Percentiles rank a stretch among this genome's conserved stretches.
Conservation (phyloP, 768 basidiomycete species). For the Suillus ampliporus region DNA sequence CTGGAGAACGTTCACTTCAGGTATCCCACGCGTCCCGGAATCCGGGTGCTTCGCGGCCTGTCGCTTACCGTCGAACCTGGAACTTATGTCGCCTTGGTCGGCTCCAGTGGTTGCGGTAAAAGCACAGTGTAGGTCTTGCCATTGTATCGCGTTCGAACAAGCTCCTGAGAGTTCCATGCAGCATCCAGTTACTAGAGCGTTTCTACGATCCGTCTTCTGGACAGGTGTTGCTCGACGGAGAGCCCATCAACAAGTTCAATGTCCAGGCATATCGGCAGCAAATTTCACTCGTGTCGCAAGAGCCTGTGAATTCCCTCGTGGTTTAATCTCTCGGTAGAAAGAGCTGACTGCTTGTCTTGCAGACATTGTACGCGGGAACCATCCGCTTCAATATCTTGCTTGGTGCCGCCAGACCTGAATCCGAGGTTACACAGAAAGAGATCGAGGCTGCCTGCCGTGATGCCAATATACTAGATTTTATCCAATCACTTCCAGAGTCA, state of each 20-base stretch:
- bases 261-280: conserved; percentile 88
- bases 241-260: conserved; percentile 77
- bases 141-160: not conserved
- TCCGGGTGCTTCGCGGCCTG: conserved; percentile 82
- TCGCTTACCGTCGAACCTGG: conserved; percentile 74
- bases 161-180: conserved; percentile 30
- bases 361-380: conserved; percentile 85
- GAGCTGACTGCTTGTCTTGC: conserved; percentile 2
- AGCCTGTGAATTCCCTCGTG: conserved; percentile 49
- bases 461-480: conserved; percentile 93
- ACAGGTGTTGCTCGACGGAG: conserved; percentile 72
- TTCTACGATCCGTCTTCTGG: conserved; percentile 86
- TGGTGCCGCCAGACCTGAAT: conserved; percentile 75
- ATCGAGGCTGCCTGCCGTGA: conserved; percentile 84
- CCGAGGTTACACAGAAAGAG: conserved; percentile 85
- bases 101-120: conserved; percentile 82
- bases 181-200: conserved; percentile 83
- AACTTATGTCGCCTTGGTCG: conserved; percentile 82
- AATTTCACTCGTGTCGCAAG: conserved; percentile 90
- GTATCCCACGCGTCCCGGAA: conserved; percentile 86
- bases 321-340: conserved; percentile 9
- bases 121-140: conserved; percentile 66
- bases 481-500: conserved; percentile 79
- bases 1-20: conserved; percentile 87
- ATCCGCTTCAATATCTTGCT: conserved; percentile 91